These are phyloP conservation scores for Parietichytrium sp. DNA, from an alignment of 108 stramenopile genomes.

Conservation along the genomic window DNA sequence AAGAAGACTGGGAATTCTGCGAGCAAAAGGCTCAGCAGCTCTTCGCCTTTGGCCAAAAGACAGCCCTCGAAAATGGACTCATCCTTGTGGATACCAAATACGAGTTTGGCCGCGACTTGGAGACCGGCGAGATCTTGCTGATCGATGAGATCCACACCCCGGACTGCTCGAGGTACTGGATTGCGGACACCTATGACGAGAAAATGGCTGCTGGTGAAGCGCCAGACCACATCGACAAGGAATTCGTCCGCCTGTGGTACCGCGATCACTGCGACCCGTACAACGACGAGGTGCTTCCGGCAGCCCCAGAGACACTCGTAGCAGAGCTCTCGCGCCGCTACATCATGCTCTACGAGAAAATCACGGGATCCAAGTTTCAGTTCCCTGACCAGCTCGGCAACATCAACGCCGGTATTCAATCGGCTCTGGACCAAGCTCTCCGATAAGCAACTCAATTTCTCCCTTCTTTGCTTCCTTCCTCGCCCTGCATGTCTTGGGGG, in stretches of 20 bases:
- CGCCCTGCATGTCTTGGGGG: too few species aligned
- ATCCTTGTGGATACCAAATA: conserved; percentile 99
- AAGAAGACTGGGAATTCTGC: conserved; percentile 61
- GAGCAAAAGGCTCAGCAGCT: conserved; percentile 47
- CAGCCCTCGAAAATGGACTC: conserved; percentile 78
- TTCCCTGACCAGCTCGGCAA: conserved; percentile 55
- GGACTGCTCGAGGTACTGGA: conserved; percentile 95
- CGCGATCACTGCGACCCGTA: conserved; percentile 94
- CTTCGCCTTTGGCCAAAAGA: conserved; percentile 73
- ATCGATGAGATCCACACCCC: conserved; percentile 98
- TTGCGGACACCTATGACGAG: conserved; percentile 79
- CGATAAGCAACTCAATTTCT: too few species aligned
- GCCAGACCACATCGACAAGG: conserved; percentile 98
- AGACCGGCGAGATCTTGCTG: conserved; percentile 73
- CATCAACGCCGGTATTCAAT: conserved; percentile 48
- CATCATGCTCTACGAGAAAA: conserved; percentile 89
- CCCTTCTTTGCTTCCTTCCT: too few species aligned
- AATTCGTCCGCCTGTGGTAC: conserved; percentile 96
- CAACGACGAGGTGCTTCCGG: conserved; percentile 81
- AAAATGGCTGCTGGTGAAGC: conserved; percentile 77
- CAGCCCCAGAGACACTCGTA: conserved; percentile 89
- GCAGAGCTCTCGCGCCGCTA: conserved; percentile 88
- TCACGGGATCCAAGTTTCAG: conserved; percentile 83
- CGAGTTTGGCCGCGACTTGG: conserved; percentile 85
- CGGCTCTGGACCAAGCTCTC: background rate